Base-by-base conservation (phyloP, 371 early-diverging fungal species). In the Mortierella sp. region DNA sequence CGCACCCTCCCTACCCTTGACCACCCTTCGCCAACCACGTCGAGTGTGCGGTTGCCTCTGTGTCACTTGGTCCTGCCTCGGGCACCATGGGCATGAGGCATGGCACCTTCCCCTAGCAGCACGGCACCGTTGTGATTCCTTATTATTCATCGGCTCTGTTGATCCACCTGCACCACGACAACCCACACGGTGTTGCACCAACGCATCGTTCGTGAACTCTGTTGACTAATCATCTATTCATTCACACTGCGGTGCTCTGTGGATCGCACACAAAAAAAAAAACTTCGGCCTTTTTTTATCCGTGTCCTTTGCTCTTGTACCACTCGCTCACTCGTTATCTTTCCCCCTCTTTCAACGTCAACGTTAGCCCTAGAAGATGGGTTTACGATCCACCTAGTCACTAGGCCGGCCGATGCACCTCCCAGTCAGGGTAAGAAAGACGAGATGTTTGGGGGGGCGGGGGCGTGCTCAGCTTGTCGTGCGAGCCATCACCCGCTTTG, bases 301-400 rank as follows among this genome's bases (percentile, higher is more conserved):
- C 48, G 48, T 23, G 12, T 19, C 8, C 49, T 7, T 14, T 39
- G 27, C 24, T 27, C 27, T 39, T 28, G 21, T 14, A 21, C 5
- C 45, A 43, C 45, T 19, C 14, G 3, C 19, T 4, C 19, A 3
- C 16, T 43, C 9, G 14, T 4, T 43, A 16, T 16, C 45, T 43
- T 43, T 18, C 45, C 19, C 16, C 16, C 14, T 43, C 45, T 43
- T 19, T 43, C n/a, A n/a, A n/a, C 30, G 18, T 26, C 49, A n/a
- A 19, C 67, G 80, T 81, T 82, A 54, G 86, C 85, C 57, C 79
- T 88, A 41, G 83, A 85, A 54, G 81, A 85, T 59, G 88, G 88
- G 38, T 84, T 86, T 54, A 86, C 86, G 14, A 71, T 88, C 47
- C 88, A 88, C 65, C 81, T 88, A 41, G 88, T 88, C n/a, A 81